Evolutionary conservation across 768 basidiomycete genomes (phyloP), one percentile per base, ranked within the genome.

Genomic region (Lactifluus echinatus): DNA sequence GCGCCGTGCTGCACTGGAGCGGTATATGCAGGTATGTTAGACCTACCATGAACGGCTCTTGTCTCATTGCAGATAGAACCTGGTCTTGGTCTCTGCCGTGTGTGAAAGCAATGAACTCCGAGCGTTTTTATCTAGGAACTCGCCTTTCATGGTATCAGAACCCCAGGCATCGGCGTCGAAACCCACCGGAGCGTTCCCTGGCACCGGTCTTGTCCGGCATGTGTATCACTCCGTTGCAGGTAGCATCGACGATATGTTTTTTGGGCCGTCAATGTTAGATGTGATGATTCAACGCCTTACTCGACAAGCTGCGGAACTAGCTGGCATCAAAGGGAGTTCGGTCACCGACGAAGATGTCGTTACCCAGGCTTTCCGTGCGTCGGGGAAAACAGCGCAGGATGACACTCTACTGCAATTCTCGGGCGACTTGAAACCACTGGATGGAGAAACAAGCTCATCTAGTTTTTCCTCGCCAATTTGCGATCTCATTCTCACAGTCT

Each of bases 221-320:
- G 80, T 99, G 56, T 98, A 95, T 68, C 84, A 87, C 29, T 90
- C 92, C 24, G 89, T 99, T 45, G 82, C 95, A 5, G 89, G 91
- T 61, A 93, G 93, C 68, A 85, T 98, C 65, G 96, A 99, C 69
- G 96, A 98, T 70, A 91, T 96, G 80, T 86, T 95, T 71, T 92
- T 95, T 63, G 93, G 91, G 2, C 94, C 89, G 2, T 93, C 92
- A 0, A 93, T 96, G 91, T 72, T 97, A 43, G 93, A 97, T 67
- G 87, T 94, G 44, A 89, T 95, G 79, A 90, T 95, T 42, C 87
- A 91, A 64, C 83, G 93, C 2, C 80, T 97, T 17, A 91, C 87
- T 0, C 81, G 84, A 29, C 93, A 97, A 70, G 93, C 89, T 0
- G 89, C 89, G 10, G 90, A 93, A 66, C 83, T 93, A 58, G 86